phyloP scores from a whole-genome alignment of 495 filamentous ascomycete species.

The Entonaema liquescens region DNA sequence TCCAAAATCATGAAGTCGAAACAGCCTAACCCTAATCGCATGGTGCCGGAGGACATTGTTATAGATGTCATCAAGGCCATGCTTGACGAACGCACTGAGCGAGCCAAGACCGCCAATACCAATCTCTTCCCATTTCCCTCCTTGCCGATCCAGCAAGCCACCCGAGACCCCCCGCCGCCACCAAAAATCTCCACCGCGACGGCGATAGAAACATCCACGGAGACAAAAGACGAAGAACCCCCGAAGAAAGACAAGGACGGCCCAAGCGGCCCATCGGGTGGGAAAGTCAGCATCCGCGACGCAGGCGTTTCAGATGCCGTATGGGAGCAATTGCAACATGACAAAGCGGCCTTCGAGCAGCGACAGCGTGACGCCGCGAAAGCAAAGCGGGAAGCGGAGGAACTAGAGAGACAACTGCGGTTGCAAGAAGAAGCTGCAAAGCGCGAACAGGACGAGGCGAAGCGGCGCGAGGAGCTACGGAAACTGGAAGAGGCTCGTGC shows the following conservation, averaged over 20 bases:
- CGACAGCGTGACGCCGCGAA: conserved; percentile 32
- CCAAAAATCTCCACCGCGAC: conserved; percentile 14
- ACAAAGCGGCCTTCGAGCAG: conserved; percentile 51
- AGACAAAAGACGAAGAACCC: conserved; percentile 11
- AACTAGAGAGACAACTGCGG: conserved; percentile 36
- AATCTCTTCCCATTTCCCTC: neutral
- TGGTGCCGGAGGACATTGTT: conserved; percentile 49
- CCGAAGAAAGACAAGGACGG: conserved; percentile 4
- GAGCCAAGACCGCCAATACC: conserved; percentile 18
- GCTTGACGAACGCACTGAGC: conserved; percentile 55
- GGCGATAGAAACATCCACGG: conserved; percentile 1
- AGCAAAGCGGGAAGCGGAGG: conserved; percentile 22
- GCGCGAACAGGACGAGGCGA: conserved; percentile 32
- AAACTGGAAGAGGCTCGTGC: conserved; percentile 20
- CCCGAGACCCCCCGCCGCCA: conserved; percentile 12
- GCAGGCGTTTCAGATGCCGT: conserved; percentile 65
- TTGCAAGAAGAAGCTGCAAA: conserved; percentile 40
- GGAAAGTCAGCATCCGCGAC: conserved; percentile 51
- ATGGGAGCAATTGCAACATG: conserved; percentile 67
- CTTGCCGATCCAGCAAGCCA: neutral
- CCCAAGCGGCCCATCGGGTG: neutral
- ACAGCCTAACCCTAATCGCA: conserved; percentile 24
- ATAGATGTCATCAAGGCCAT: conserved; percentile 52
- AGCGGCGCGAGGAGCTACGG: conserved; percentile 26
- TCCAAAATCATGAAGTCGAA: conserved; percentile 51